Evolutionary conservation across 2,329 filamentous ascomycete genomes (phyloP), one percentile per base, ranked within the genome.

Genomic region (Colletotrichum camelliae): DNA sequence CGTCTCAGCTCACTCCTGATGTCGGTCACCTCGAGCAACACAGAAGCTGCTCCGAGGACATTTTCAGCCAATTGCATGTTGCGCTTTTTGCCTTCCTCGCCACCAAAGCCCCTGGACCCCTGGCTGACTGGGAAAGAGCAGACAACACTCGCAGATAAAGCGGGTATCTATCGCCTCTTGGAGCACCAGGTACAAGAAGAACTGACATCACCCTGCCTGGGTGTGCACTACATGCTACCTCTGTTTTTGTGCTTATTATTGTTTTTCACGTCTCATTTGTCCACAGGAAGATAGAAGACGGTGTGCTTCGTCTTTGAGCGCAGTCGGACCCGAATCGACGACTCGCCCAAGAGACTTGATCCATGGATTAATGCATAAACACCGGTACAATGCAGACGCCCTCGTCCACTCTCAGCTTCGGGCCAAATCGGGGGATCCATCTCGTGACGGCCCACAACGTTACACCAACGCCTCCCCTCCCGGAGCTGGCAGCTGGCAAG

Each of bases 81-180:
- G 7, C 39, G 18, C 9, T 31, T 27, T 67, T 60, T 13, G 35
- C 24, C 18, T 39, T 12, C 55, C n/a, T 72, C 43, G 55, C 70
- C 31, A 69, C 65, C 55, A 43, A 29, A 29, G n/a, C 66, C 65
- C 64, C 55, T 69, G 69, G 62, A 67, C 62, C 67, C 73, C 70
- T 73, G 73, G 15, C 48, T 24, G 31, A 67, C 68, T 58, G 73
- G 69, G n/a, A 27, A n/a, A 48, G n/a, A 37, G 52, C 35, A 72
- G n/a, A 48, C 62, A 75, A 43, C 72, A 75, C 72, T 75, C 43
- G 62, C 69, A 75, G 69, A 57, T 67, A 75, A 75, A 75, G 70
- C 35, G 69, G 73, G 52, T 62, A 68, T 33, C 27, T n/a, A 33
- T 48, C 12, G 37, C 33, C 31, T 27, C 15, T 67, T 10, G 55